Conservation (phyloP, 768 basidiomycete species). For the Boletus edulis region DNA sequence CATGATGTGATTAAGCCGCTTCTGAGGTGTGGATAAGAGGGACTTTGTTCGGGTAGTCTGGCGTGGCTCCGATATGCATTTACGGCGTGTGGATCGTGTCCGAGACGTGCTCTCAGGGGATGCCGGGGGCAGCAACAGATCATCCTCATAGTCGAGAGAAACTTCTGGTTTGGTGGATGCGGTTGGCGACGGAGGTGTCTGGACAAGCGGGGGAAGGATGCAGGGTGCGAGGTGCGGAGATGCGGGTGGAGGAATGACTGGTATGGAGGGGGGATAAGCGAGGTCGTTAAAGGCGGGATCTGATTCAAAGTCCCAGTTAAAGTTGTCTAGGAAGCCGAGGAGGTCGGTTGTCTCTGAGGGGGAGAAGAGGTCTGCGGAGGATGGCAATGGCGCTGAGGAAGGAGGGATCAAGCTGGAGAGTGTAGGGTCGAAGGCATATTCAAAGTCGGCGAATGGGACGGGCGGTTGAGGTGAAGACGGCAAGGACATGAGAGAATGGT, state of each 20-base stretch:
- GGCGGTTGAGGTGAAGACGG: conserved; percentile 43
- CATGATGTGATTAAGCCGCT: conserved; percentile 90
- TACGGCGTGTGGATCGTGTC: conserved; percentile 20
- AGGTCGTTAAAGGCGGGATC: conserved; percentile 29
- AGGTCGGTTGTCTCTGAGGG: conserved; percentile 75
- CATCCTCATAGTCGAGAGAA: conserved; percentile 9
- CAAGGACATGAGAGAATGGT: conserved; percentile 21
- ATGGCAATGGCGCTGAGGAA: conserved; percentile 57
- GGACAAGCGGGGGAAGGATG: neutral
- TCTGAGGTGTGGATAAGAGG: conserved; percentile 79
- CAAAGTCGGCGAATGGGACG: conserved; percentile 64
- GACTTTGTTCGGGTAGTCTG: conserved; percentile 49
- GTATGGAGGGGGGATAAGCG: conserved; percentile 4
- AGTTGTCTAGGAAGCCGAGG: conserved; percentile 80
- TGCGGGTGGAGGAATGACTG: neutral
- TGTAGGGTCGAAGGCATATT: conserved; percentile 67
- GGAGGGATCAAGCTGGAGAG: conserved; percentile 56
- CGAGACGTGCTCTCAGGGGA: conserved; percentile 13
- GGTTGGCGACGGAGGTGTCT: conserved; percentile 2
- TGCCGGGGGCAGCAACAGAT: neutral
- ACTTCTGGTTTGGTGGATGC: conserved; percentile 4
- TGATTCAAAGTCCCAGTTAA: conserved; percentile 61
- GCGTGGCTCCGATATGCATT: conserved; percentile 20
- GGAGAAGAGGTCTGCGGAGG: conserved; percentile 78
- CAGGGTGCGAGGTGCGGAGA: neutral